phyloP scores from a whole-genome alignment of 2,329 filamentous ascomycete genomes.

The Aspergillus pseudoglaucus region DNA sequence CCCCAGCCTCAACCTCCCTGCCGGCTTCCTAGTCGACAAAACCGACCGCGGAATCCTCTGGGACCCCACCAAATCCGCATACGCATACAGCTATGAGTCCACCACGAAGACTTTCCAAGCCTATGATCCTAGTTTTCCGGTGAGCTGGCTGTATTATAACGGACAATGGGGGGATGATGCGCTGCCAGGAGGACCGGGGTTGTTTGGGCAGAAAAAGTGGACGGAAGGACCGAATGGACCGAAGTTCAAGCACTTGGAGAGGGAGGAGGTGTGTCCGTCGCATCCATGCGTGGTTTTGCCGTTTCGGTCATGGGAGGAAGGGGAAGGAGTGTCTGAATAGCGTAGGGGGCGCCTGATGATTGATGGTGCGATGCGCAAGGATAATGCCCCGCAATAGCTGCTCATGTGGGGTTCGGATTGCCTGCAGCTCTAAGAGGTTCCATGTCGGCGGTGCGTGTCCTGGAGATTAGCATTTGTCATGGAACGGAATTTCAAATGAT shows the following conservation, averaged over 20 bases:
- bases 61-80: conserved; percentile 54
- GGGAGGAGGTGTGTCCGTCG: conserved; percentile 52
- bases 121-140: conserved; percentile 42
- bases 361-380: too few relatives aligned
- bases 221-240: conserved; percentile 56
- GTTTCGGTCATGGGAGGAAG: conserved; percentile 20
- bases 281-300: conserved; percentile 40
- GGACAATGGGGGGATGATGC: conserved; percentile 59
- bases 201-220: conserved; percentile 52
- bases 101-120: conserved; percentile 39
- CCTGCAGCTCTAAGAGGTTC: too few relatives aligned
- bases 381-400: too few relatives aligned
- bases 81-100: conserved; percentile 49
- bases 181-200: conserved; percentile 46
- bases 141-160: conserved; percentile 50
- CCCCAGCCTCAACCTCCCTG: conserved; percentile 52
- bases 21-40: conserved; percentile 49
- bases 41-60: conserved; percentile 51
- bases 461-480: too few relatives aligned
- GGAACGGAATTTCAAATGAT: too few relatives aligned
- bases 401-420: too few relatives aligned
- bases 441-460: too few relatives aligned
- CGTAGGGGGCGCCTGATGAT: too few relatives aligned
- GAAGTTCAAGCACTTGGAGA: conserved; percentile 51
- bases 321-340: background rate